Base-by-base conservation (phyloP, 2,329 filamentous ascomycete species). In the Hirsutella thompsonii region DNA sequence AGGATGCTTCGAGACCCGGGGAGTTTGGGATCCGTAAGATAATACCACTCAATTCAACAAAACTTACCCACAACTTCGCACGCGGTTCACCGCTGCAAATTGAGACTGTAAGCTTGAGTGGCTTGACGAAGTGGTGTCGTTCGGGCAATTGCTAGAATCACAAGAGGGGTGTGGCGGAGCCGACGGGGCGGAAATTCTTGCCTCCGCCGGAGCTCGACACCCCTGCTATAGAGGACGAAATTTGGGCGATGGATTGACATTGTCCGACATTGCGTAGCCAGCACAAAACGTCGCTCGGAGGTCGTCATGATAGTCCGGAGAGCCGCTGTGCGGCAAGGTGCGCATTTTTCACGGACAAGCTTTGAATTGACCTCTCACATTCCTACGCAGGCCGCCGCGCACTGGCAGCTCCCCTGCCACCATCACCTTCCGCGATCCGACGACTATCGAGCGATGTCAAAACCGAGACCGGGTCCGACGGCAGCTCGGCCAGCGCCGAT, bases 241-340 rank as follows among this genome's bases (percentile, higher is more conserved):
- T 19, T 34, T 34, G 32, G 8, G 9, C 32, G 13, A 34, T 10
- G 6, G 49, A 55, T 46, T 50, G 48, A 11, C 48, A n/a, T 44
- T 8, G 4, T 29, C 16, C 4, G 30, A 36, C 32, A 42, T 33
- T 39, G 36, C 33, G 38, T 26, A 47, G 48, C 40, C 42, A 50
- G 42, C 44, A 46, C 37, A 40, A 48, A 38, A 43, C 33, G 18
- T n/a, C 16, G 42, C 36, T 33, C 40, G 14, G 20, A 38, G 38
- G 42, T 55, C 58, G 59, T 54, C 49, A 79, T 78, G 74, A 74
- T 76, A 53, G 52, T 74, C 49, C 68, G 72, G 63, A 75, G 67
- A 55, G 59, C 65, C 48, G 63, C 63, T 40, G 59, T 68, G 57
- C 72, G 72, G 69, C 64, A 74, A 57, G 67, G 74, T 76, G 60